Conservation (phyloP, 2,329 filamentous ascomycete species). For the Sphaerostilbella broomeana region DNA sequence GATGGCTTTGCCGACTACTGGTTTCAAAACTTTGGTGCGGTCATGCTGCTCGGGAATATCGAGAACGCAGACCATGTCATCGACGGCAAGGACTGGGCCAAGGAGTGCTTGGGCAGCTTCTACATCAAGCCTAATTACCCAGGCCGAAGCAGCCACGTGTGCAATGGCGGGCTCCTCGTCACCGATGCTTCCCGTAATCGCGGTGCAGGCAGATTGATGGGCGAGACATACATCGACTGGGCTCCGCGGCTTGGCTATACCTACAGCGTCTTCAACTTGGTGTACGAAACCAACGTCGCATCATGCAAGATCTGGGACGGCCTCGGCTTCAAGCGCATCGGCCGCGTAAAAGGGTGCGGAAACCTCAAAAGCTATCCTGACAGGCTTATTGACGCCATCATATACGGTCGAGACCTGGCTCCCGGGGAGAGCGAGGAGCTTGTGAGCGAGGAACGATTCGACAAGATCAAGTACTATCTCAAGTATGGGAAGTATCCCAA, state of each 20-base stretch:
- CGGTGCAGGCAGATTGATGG: constrained; percentile 69
- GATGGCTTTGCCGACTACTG: constrained; percentile 75
- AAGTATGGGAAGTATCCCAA: constrained; percentile 90
- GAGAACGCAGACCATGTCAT: constrained; percentile 52
- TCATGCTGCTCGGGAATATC: constrained; percentile 79
- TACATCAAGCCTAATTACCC: constrained; percentile 95
- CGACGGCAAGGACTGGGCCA: constrained; percentile 66
- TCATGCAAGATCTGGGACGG: constrained; percentile 89
- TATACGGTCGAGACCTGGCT: constrained; percentile 62
- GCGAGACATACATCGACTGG: constrained; percentile 71
- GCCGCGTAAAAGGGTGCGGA: constrained; percentile 67
- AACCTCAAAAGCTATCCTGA: constrained; percentile 63
- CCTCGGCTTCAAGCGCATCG: constrained; percentile 86
- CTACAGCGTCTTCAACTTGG: constrained; percentile 89
- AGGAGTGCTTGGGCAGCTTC: constrained; percentile 79
- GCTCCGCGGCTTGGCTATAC: constrained; percentile 77
- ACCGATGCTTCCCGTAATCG: constrained; percentile 67
- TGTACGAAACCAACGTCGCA: constrained; percentile 89
- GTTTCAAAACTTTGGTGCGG: constrained; percentile 84
- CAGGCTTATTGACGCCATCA: constrained; percentile 67
- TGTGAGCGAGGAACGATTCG: constrained; percentile 91
- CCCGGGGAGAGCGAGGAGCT: constrained; percentile 65
- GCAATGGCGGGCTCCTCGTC: constrained; percentile 75
- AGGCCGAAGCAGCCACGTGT: constrained; percentile 82
- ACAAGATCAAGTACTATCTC: constrained; percentile 97